Evolutionary conservation across 768 basidiomycete genomes (phyloP), one percentile per base, ranked within the genome.

Genomic region (Termitomyces titanicus): DNA sequence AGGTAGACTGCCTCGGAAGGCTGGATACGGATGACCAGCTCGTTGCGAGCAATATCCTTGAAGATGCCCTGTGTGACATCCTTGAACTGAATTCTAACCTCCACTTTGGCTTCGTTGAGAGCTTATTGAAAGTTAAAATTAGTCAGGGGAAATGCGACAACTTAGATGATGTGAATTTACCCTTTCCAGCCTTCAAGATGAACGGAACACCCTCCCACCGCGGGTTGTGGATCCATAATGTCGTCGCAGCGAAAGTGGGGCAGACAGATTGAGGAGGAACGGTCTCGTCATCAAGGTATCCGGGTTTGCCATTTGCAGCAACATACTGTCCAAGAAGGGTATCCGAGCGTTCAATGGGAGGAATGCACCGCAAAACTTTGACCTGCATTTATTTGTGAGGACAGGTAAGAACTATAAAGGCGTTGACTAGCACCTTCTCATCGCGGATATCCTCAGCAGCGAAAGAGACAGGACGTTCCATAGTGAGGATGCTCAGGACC

Each of bases 191-290:
- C 75, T 95, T 98, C 62, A 99, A 79, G 66, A 98, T 94, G 76
- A 98, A 99, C 0, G 96, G 97, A 5, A 99, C 96, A 55, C 96
- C 96, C 70, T 98, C 96, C 96, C 96, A 99, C 57, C 97, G 79
- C 1, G 92, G 94, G 70, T 94, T 97, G 74, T 97, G 81, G 70
- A 99, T 92, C 84, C 85, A 89, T 22, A 98, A 79, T 12, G 89
- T 89, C 47, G 86, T 85, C 7, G 93, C 93, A 46, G 96, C 95
- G 65, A 86, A 99, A 5, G 96, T 99, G 7, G 97, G 96, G 74
- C 94, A 97, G 40, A 84, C 81, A 22, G 95, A 98, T 66, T 84
- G 83, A 68, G 82, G 93, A 35, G 96, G 96, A 24, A 98, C 96
- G 2, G 93, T 98, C 27, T 89, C 84, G 68, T 99, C 96, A 60